Percentiles rank a stretch among this genome's conserved stretches.
phyloP scores from a whole-genome alignment of 2,329 filamentous ascomycete species.

The Diaporthe eres region DNA sequence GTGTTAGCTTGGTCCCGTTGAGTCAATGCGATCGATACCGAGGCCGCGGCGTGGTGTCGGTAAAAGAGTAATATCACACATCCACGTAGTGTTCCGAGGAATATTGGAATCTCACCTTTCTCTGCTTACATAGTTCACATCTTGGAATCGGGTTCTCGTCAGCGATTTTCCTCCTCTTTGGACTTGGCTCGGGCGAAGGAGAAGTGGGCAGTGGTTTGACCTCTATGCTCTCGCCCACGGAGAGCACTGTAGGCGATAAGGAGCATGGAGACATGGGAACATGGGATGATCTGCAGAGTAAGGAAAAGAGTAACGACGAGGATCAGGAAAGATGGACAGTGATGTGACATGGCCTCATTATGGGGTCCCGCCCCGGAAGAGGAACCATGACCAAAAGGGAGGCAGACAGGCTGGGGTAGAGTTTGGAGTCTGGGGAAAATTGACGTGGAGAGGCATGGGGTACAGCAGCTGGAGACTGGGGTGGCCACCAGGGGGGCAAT shows the following conservation, averaged over 20 bases:
- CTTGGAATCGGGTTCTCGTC: constrained; percentile 61
- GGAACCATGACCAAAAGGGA: constrained; percentile 21
- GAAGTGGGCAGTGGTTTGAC: constrained; percentile 32
- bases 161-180: constrained; percentile 45
- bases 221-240: constrained; percentile 39
- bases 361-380: constrained; percentile 12
- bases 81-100: constrained; percentile 21
- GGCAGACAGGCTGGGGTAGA: constrained; percentile 12
- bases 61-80: not conserved
- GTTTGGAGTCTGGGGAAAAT: constrained; percentile 29
- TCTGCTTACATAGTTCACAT: constrained; percentile 84
- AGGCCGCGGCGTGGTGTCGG: not conserved
- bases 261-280: constrained; percentile 38
- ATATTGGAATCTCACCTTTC: constrained; percentile 70
- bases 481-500: constrained; percentile 16
- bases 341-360: constrained; percentile 32
- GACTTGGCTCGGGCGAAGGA: constrained; percentile 40
- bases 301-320: constrained; percentile 15
- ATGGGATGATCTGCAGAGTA: constrained; percentile 30
- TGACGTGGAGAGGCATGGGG: constrained; percentile 33
- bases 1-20: not conserved
- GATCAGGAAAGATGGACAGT: not conserved
- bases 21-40: not conserved
- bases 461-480: constrained; percentile 18
- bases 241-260: constrained; percentile 35